Base-by-base conservation (phyloP, 1,139 yeast species). In the Candida albicans region DNA sequence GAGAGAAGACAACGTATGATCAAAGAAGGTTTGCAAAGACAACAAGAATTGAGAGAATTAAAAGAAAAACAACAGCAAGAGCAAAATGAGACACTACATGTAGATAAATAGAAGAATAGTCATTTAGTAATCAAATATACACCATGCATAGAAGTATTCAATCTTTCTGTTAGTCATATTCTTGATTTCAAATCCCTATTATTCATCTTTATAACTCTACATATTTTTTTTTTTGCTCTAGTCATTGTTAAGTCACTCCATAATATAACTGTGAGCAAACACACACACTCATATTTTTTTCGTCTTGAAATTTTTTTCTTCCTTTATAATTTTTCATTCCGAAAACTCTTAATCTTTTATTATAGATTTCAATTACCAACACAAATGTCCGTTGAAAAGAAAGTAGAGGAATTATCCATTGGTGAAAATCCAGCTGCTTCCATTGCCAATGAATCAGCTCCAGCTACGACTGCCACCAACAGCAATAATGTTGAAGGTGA, bases 1-100 rank as follows among this genome's bases (percentile, higher is more conserved):
- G 80, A 82, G 51, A 67, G 90, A 53, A 70, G 84, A 46, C 68
- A 67, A 45, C 62, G 91, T 37, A 85, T 82, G 57, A 75, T 74
- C 6, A 59, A 54, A 39, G 89, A 84, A 58, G 93, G 93, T 0
- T 58, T 84, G 55, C 77, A 69, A 9, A 70, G 77, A 50, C 71
- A 79, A 51, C 71, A 67, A 8, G 62, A 54, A 4, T 66, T 68
- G 2, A 49, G 60, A 41, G 53, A 56, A 36, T 55, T 58, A 40
- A 58, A 59, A 51, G 57, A 61, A 41, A 11, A 15, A 22, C n/a
- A 30, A 28, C 35, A 46, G 33, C 33, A 43, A 31, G 35, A 36
- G 14, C 36, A 14, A 40, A n/a, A 44, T 37, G 39, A 22, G 12
- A 14, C 13, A 14, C 11, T 8, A 33, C 4, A 6, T 26, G 14